Conservation (phyloP, 179 eudicot species). For the Sideroxylon spinosum region DNA sequence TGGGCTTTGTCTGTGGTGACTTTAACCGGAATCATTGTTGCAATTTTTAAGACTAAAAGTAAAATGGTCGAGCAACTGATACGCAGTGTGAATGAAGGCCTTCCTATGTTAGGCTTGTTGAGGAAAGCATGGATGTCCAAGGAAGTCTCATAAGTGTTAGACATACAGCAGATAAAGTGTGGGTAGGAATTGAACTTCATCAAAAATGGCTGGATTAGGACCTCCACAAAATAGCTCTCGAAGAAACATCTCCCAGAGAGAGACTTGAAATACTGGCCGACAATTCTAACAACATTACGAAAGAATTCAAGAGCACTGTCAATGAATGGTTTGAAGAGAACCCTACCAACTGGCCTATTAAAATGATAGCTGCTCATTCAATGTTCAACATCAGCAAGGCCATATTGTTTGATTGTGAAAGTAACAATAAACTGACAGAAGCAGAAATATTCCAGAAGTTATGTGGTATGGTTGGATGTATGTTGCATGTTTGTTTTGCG, state of each 20-base stretch:
- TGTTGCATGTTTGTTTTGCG: conserved; percentile 26
- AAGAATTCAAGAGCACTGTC: neutral
- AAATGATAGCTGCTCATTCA: conserved; percentile 11
- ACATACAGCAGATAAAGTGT: neutral
- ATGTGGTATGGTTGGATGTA: conserved; percentile 19
- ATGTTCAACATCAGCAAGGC: conserved; percentile 4
- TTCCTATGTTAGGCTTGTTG: neutral
- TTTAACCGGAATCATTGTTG: conserved; percentile 31
- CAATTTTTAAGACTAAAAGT: conserved; percentile 17
- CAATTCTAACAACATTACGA: neutral
- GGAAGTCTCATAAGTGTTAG: neutral
- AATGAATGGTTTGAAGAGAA: neutral
- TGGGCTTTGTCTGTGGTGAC: conserved; percentile 27
- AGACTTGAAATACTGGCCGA: neutral
- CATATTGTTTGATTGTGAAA: neutral
- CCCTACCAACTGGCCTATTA: neutral
- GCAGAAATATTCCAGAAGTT: neutral
- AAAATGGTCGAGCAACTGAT: conserved; percentile 7
- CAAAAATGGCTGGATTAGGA: conserved; percentile 11
- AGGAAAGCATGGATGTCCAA: neutral
- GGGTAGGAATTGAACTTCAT: conserved; percentile 12
- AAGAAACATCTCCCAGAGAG: neutral
- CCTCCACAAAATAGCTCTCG: neutral
- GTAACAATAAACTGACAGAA: neutral
- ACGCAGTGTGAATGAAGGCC: conserved; percentile 18